Base-by-base conservation (phyloP, 1,139 yeast genomes). In the Saccharomyces hybrid region DNA sequence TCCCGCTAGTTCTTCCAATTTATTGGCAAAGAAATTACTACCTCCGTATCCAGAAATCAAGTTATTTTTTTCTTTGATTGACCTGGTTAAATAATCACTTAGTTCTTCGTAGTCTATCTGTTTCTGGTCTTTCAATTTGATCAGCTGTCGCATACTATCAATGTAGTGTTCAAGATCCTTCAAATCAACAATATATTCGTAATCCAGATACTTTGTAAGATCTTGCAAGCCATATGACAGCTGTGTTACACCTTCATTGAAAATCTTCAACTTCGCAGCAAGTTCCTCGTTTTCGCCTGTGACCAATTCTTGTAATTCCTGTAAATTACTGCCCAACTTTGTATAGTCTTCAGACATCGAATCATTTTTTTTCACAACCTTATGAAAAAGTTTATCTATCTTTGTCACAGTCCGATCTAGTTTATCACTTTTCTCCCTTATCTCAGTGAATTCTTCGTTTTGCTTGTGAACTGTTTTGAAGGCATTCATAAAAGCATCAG, bases 401-500 rank as follows among this genome's bases (percentile, higher is more conserved):
- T 85, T 87, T 41, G 78, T 72, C 53, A 93, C 76, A 67, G 90
- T 91, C 62, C 88, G 96, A 64, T 89, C 93, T 56, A 91, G 74
- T 67, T 88, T 88, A 64, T 87, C 88, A 30, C 91, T 80, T 63
- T 87, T 82, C 62, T 88, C 96, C 64, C 83, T 84, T 38, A 91
- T 89, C 63, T 88, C 97, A 55, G 84, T 75, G 61, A 91, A 88
- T 61, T 89, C 97, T 60, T 85, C 84, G 62, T 81, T 83, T 55
- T 86, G 95, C 38, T 82, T 77, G 63, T 84, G 84, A 6, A 89
- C 82, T 14, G 90, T 84, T 53, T 95, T 85, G 64, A 93, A 87
- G 30, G 96, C 96, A 67, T 93, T 93, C 85, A 93, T 86, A 44
- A 93, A 83, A 1, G 88, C 86, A 66, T 93, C 99, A 0, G 96